Evolutionary conservation across 176 grass and related monocot species (phyloP), one percentile per base, ranked within the genome.

Genomic region (Cenchrus purpureus): DNA sequence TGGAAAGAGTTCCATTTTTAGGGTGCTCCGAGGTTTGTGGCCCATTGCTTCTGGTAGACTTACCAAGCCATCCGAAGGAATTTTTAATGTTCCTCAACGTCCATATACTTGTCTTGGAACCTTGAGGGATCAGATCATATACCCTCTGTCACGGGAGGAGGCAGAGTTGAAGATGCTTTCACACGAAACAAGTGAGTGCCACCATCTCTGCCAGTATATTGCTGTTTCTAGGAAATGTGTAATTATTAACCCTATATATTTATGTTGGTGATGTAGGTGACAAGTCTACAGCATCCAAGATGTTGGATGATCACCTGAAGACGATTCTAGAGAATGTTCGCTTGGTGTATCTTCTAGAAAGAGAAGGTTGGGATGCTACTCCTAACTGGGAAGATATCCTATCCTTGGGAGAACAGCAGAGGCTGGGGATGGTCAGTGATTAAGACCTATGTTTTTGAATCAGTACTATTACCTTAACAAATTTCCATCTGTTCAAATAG

Each of bases 1-100:
- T 17, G 97, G 97, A 25, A 98, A 98, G 86, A 98, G 97, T 91
- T 94, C 97, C 15, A 92, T 98, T 87, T 98, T 98, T 79, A 98
- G 97, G 90, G 91, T 90, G 42, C 93, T 98, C 70, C 81, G 82
- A 91, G 91, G 89, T 72, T 83, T 98, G 68, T 98, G 97, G 97
- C 97, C 97, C 52, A 87, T 94, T 75, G 82, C 83, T 68, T 92
- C 93, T 76, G 97, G 97, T 70, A 86, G 84, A 69, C 89, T 95
- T 52, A 63, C 84, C 22, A 91, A 94, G 71, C 97, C 97, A 59
- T 89, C 87, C 54, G 77, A 93, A 78, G 74, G 71, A 20, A 87
- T 98, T 43, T 98, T 95, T 85, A 83, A 94, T 88, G 90, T 98
- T 79, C 90, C 97, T 73, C 97, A 98, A 82, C 87, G 90, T 31